phyloP scores from a whole-genome alignment of 129 eudicot genomes.

The Flaveria robusta region DNA sequence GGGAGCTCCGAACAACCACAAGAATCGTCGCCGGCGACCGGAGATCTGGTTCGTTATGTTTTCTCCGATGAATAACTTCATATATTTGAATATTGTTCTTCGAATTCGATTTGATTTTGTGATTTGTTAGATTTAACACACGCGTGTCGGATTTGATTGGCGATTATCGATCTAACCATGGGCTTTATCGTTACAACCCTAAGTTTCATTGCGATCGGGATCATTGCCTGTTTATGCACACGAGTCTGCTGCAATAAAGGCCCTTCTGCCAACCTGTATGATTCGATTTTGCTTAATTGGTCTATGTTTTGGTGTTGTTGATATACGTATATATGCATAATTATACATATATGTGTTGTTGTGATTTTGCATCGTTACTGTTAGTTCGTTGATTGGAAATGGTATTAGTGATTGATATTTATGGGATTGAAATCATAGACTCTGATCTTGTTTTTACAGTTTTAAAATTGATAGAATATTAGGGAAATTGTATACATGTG shows the following conservation, averaged over 20 bases:
- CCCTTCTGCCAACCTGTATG: constrained; percentile 74
- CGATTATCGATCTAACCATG: constrained; percentile 47
- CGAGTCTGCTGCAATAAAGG: constrained; percentile 75
- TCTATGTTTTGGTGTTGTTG: background rate
- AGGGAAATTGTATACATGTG: background rate
- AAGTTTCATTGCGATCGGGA: constrained; percentile 59
- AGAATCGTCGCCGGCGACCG: constrained; percentile 37
- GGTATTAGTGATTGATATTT: background rate
- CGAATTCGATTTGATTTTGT: constrained; percentile 26
- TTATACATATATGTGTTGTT: background rate
- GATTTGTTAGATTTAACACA: constrained; percentile 19
- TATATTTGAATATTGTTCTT: background rate
- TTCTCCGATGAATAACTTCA: background rate
- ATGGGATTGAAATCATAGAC: background rate
- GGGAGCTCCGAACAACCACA: constrained; percentile 40
- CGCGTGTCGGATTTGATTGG: constrained; percentile 35
- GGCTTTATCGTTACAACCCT: constrained; percentile 70
- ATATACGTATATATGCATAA: background rate
- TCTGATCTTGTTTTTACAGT: constrained; percentile 10
- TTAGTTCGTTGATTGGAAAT: constrained; percentile 11
- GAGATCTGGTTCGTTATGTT: constrained; percentile 30
- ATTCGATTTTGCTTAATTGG: constrained; percentile 19
- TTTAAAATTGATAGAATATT: constrained; percentile 1
- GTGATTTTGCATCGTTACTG: background rate
- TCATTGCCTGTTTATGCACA: constrained; percentile 59